A percentile compares a stretch with the other conserved stretches of the same genome.
Conservation (phyloP, 2,329 filamentous ascomycete genomes). For the Alternaria infectoria region DNA sequence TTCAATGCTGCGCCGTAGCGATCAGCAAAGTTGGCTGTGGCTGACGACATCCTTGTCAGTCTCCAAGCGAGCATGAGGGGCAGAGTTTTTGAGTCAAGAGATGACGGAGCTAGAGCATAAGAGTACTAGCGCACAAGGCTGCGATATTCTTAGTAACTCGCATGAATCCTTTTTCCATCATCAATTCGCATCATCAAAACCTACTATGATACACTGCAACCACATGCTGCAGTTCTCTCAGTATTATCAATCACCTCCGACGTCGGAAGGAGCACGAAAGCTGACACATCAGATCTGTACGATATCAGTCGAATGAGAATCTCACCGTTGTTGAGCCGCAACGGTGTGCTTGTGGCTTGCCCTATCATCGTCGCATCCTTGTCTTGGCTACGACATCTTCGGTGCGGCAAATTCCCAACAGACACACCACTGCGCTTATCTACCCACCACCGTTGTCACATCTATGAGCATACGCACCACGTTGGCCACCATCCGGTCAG, state of each 20-base stretch:
- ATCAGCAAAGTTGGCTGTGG: neutral
- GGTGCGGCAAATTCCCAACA: slow-evolving; percentile 22
- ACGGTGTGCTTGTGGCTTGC: slow-evolving; percentile 10
- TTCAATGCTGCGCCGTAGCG: slow-evolving; percentile 1
- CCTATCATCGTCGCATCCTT: neutral
- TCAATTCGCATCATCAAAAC: neutral
- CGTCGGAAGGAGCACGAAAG: neutral
- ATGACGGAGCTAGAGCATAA: neutral
- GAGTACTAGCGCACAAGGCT: neutral
- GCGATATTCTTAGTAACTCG: slow-evolving; percentile 4
- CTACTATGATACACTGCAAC: neutral
- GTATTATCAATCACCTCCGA: neutral
- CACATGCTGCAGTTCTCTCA: neutral
- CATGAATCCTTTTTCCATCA: neutral
- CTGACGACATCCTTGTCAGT: neutral
- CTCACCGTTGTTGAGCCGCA: slow-evolving; percentile 16
- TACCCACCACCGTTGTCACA: slow-evolving; percentile 4
- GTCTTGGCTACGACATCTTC: slow-evolving; percentile 2
- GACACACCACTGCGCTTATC: slow-evolving; percentile 1
- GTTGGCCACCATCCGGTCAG: slow-evolving; percentile 3
- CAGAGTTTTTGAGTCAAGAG: slow-evolving; percentile 2
- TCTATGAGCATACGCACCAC: neutral
- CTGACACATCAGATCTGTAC: slow-evolving; percentile 5
- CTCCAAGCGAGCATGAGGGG: slow-evolving; percentile 18
- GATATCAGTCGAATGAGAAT: slow-evolving; percentile 7